phyloP scores from a whole-genome alignment of 2,329 filamentous ascomycete species.

The Lecanicillium sp. region DNA sequence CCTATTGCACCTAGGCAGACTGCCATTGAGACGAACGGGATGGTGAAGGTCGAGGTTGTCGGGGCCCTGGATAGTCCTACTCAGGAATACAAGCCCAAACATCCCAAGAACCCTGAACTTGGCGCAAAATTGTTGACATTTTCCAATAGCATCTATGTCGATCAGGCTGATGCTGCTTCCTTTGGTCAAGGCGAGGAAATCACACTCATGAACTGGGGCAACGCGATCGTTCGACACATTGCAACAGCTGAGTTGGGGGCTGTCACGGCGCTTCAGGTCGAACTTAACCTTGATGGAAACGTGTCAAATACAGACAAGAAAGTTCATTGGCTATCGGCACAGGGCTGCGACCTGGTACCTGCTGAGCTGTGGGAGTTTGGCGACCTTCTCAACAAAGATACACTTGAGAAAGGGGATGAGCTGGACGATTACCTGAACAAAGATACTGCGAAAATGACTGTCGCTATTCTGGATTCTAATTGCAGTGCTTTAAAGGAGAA shows the following conservation, averaged over 20 bases:
- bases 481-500: not conserved
- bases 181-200: conserved; percentile 79
- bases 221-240: conserved; percentile 62
- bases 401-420: not conserved
- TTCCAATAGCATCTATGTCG: conserved; percentile 62
- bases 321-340: conserved; percentile 3
- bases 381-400: not conserved
- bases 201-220: conserved; percentile 87
- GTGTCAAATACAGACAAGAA: conserved; percentile 84
- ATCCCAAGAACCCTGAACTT: conserved; percentile 72
- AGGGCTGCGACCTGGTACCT: not conserved
- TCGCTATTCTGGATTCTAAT: not conserved
- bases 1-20: conserved; percentile 63
- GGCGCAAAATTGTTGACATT: conserved; percentile 77
- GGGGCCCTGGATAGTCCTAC: conserved; percentile 53
- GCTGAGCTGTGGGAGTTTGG: not conserved
- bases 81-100: conserved; percentile 65
- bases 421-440: not conserved
- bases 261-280: conserved; percentile 62
- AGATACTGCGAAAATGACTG: not conserved
- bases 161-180: conserved; percentile 69
- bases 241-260: conserved; percentile 34
- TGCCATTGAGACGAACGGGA: conserved; percentile 55
- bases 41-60: conserved; percentile 57
- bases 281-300: conserved; percentile 78